Base-by-base conservation (phyloP, 1,284 basidiomycete species). In the Malassezia psittaci region DNA sequence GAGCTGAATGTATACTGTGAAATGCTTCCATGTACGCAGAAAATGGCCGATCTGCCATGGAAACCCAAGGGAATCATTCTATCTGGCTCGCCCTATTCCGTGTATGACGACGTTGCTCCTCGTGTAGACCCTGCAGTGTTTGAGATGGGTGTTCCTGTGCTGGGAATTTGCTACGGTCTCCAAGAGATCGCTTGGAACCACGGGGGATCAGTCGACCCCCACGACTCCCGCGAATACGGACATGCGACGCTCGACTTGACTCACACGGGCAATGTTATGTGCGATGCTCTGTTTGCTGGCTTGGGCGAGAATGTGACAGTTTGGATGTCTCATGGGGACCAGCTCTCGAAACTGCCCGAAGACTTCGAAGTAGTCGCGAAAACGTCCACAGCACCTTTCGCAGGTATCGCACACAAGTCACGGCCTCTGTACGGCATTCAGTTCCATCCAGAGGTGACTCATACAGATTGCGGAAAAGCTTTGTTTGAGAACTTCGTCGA, bases 321-420 rank as follows among this genome's bases (percentile, higher is more conserved):
- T 37, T 98, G 94, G 94, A 98, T 98, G 94, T 96, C 90, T 35
- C 94, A 98, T 75, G 93, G 93, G 18, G 94, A 98, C 77, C 90
- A 96, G 69, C 82, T 98, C 46, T 85, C 84, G 35, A 82, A 81
- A 54, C 80, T 86, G 8, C 94, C 94, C 18, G 79, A 84, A 0
- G 79, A 85, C 67, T 99, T 96, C 77, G 83, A 88, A 69, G 82
- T 88, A 63, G 87, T 98, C 64, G 94, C 89, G 7, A 81, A 81
- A 54, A 99, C 94, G 1, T 78, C 81, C 32, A 87, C 85, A 1
- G 91, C 93, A 0, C 93, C 93, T 0, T 98, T 82, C 72, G 91
- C 91, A 7, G 91, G 91, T 6, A 84, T 98, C 61, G 89, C 89
- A 2, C 94, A 99, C 78, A 79, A 89, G 71, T 79, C 83, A 10